Evolutionary conservation across 257 asterid species (phyloP), one percentile per base, ranked within the genome.

Genomic region (Solanum clarkiae): DNA sequence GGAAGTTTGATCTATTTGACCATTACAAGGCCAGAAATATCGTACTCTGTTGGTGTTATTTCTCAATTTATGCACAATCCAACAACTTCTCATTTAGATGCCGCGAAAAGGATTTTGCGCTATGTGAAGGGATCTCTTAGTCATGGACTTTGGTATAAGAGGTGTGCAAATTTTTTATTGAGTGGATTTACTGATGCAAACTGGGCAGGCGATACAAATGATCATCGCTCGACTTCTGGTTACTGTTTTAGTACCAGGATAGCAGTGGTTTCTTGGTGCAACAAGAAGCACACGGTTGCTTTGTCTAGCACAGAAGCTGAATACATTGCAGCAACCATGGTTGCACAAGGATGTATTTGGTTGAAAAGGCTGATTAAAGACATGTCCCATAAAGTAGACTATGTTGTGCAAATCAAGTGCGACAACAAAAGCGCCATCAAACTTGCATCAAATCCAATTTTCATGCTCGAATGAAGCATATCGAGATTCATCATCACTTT

Each of bases 101-200:
- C 6, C 42, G 42, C 42, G 0, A 5, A 36, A 36, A 55, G n/a
- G 10, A 63, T 63, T 63, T 10, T 13, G 9, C 10, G 2, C 5
- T 24, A 24, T 12, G 53, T 83, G 2, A 85, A 88, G 53, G 40
- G 47, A 6, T 20, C 66, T 40, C 18, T 42, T 63, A 14, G 42
- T 45, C 62, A 29, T 82, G 89, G 87, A 14, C 49, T 89, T 1
- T 17, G 79, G 20, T 89, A 87, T 11, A 84, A 55, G 45, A 62
- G 45, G 16, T 3, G 42, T 7, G 24, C 5, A 1, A 54, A 54
- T 6, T 79, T 86, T 59, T 1, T 66, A 1, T 44, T 80, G 32
- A 87, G 5, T 3, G 83, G 83, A 1, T 87, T 65, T 45, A 42
- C 44, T 5, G 60, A 87, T 80, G 83, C 26, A 66, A 63, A 87